Percentiles rank a stretch among this genome's conserved stretches.
Evolutionary conservation across 768 basidiomycete genomes (phyloP).

Genomic region (Collybiopsis confluens): DNA sequence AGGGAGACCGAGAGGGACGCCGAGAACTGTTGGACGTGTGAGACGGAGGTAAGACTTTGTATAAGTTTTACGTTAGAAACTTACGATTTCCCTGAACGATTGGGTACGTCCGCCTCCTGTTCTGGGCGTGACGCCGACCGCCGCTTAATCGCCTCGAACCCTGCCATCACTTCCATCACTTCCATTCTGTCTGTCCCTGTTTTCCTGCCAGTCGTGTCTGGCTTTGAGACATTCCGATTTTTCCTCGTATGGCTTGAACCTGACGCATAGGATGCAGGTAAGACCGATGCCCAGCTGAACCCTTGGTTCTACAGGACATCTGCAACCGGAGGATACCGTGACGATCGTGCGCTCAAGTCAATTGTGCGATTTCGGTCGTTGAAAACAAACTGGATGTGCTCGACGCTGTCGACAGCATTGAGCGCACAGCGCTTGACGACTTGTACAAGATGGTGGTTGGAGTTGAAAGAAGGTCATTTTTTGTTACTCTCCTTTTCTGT

Average conservation of each 20-base stretch:
- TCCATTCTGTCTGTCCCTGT: not conserved
- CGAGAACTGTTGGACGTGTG: not conserved
- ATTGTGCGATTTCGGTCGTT: too few species aligned
- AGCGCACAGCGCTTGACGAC: too few species aligned
- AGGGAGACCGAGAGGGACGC: not conserved
- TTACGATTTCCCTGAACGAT: too few species aligned
- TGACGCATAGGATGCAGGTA: not conserved
- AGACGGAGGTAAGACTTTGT: not conserved
- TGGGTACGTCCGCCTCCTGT: too few species aligned
- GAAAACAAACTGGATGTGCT: too few species aligned
- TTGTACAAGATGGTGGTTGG: too few species aligned
- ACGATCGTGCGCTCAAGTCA: too few species aligned
- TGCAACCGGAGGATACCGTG: too few species aligned
- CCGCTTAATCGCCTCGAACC: not conserved
- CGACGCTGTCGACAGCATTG: too few species aligned
- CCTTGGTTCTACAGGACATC: not conserved
- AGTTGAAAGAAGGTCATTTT: too few species aligned
- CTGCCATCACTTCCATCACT: not conserved
- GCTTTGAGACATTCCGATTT: not conserved
- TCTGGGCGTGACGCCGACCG: not conserved
- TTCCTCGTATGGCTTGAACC: not conserved
- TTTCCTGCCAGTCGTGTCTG: not conserved
- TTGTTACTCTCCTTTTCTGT: too few species aligned
- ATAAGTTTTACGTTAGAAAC: too few species aligned
- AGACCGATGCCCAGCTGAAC: not conserved